These are phyloP conservation scores for Pinus taeda DNA, from an alignment of 75 land plant species.

Conservation along the genomic window DNA sequence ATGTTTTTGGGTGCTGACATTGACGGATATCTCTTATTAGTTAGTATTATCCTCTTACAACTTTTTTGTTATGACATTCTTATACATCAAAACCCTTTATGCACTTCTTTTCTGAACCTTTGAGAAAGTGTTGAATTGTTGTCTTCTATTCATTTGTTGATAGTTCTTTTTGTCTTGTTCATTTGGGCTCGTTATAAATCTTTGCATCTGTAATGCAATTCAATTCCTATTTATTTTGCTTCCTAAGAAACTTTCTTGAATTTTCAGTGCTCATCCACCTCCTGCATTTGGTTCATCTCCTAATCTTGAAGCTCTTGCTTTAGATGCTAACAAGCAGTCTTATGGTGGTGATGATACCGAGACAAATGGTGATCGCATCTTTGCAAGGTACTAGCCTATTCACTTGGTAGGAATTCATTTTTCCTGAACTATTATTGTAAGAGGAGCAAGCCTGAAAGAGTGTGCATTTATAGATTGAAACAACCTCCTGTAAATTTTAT, in stretches of 20 bases:
- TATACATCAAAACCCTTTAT: no score
- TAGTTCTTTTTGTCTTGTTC: background rate
- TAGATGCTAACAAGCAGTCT: conserved; percentile 54
- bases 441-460: background rate
- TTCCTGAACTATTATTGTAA: background rate
- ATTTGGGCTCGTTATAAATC: background rate
- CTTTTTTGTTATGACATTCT: no score
- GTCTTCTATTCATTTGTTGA: background rate
- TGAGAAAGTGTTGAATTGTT: background rate
- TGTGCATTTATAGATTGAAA: background rate
- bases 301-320: conserved; percentile 86
- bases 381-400: conserved; percentile 32
- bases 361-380: conserved; percentile 23
- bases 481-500: background rate
- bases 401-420: background rate
- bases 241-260: background rate
- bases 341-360: conserved; percentile 36
- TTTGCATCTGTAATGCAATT: background rate
- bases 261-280: conserved; percentile 68
- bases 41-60: no score
- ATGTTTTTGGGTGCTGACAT: background rate
- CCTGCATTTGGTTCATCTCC: conserved; percentile 96
- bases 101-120: background rate
- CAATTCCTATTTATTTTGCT: background rate
- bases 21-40: background rate